These are phyloP conservation scores for Stemphylium vesicarium DNA, from an alignment of 2,329 filamentous ascomycete species.

Conservation along the genomic window DNA sequence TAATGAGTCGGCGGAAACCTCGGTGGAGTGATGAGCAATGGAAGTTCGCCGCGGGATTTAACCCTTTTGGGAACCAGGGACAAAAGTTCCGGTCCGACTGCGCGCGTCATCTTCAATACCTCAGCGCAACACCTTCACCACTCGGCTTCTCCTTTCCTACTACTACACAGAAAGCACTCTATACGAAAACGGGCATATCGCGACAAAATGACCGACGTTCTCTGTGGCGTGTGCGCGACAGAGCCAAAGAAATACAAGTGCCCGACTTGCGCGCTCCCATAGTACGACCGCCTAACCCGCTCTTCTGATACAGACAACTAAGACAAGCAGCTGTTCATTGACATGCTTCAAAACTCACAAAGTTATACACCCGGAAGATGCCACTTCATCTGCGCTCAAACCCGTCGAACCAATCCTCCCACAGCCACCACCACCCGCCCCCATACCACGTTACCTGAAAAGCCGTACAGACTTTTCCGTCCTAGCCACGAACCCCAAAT, in stretches of 20 bases:
- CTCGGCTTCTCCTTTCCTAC: too few species aligned
- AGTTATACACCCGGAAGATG: constrained; percentile 22
- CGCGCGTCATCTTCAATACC: constrained; percentile 10
- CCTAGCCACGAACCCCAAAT: constrained; percentile 37
- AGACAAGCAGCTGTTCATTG: constrained; percentile 38
- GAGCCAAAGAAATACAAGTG: constrained; percentile 59
- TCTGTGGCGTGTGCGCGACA: constrained; percentile 54
- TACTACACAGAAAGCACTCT: rapidly evolving
- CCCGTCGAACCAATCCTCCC: constrained; percentile 20
- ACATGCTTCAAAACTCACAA: constrained; percentile 43
- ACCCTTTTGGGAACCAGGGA: constrained; percentile 28
- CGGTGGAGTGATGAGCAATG: constrained; percentile 35
- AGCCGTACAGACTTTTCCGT: constrained; percentile 40
- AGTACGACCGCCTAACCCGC: constrained; percentile 39
- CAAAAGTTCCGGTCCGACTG: not conserved
- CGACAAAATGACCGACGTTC: constrained; percentile 38
- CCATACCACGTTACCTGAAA: constrained; percentile 40
- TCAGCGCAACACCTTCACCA: not conserved
- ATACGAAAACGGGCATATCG: rapidly evolving
- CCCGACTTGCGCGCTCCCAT: constrained; percentile 55
- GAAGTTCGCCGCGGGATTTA: constrained; percentile 39
- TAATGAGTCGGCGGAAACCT: constrained; percentile 6
- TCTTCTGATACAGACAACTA: not conserved
- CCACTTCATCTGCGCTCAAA: constrained; percentile 4
- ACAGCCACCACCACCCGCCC: constrained; percentile 35